phyloP scores from a whole-genome alignment of 306 rosid species.

The Senna tora region DNA sequence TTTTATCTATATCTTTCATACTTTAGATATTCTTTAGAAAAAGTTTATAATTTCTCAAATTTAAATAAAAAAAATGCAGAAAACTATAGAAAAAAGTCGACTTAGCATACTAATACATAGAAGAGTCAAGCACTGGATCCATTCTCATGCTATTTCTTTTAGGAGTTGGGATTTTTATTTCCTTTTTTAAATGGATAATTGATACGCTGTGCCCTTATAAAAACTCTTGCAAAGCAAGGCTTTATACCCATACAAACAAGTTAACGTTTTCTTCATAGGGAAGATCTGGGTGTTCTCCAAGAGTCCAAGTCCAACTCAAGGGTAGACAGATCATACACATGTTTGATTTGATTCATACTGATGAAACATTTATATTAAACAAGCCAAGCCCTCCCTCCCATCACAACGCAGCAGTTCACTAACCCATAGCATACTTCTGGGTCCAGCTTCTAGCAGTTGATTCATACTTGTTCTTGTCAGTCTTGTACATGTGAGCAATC shows the following conservation, averaged over 20 bases:
- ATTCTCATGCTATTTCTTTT: no score
- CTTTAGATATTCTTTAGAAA: no score
- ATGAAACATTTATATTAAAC: not conserved
- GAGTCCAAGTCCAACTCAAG: conserved; percentile 21
- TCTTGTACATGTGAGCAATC: conserved; percentile 81
- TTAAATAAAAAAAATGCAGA: no score
- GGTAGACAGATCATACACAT: conserved; percentile 33
- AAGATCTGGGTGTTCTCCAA: conserved; percentile 29
- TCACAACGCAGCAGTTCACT: conserved; percentile 33
- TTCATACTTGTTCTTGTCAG: conserved; percentile 74
- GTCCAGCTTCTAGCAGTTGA: conserved; percentile 86
- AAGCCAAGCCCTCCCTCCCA: conserved; percentile 31
- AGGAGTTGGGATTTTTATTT: no score
- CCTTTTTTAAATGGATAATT: no score
- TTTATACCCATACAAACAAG: conserved; percentile 35
- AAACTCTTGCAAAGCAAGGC: no score
- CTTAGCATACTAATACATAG: no score
- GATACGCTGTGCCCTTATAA: no score
- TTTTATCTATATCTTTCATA: no score
- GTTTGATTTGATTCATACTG: not conserved
- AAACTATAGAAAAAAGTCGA: no score
- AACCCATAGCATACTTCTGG: conserved; percentile 81
- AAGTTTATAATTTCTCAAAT: no score
- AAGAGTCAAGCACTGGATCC: no score
- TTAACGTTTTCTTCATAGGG: conserved; percentile 43